These are phyloP conservation scores for Kappamyces sp. DNA, from an alignment of 192 early-diverging fungal species.

Conservation along the genomic window DNA sequence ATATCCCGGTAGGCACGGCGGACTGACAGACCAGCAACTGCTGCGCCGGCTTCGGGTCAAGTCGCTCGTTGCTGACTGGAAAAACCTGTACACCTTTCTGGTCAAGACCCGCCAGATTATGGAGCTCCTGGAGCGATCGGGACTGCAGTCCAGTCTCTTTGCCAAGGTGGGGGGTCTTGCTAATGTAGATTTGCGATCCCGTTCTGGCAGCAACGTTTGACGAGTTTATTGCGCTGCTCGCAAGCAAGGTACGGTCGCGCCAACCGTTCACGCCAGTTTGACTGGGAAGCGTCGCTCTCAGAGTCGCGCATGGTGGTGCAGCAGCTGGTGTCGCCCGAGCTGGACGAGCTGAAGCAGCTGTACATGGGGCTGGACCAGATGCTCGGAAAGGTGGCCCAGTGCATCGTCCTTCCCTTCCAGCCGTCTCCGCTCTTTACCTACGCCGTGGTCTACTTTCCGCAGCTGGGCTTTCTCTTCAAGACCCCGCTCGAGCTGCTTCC, in stretches of 20 bases:
- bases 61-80: background rate
- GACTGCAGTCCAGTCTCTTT: background rate
- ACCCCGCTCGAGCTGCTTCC: conserved; percentile 49
- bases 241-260: background rate
- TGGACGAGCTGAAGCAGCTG: conserved; percentile 61
- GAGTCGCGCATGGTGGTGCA: conserved; percentile 60
- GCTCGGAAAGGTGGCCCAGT: conserved; percentile 53
- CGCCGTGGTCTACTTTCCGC: conserved; percentile 76
- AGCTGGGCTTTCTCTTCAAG: conserved; percentile 70
- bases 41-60: background rate
- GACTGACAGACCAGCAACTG: conserved; percentile 2
- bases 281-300: conserved; percentile 61
- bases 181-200: conserved; percentile 2
- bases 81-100: background rate
- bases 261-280: conserved; percentile 41
- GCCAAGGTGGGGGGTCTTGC: background rate
- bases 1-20: conserved; percentile 27
- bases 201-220: background rate
- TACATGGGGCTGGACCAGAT: conserved; percentile 64
- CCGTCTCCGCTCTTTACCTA: conserved; percentile 24
- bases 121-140: background rate
- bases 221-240: background rate
- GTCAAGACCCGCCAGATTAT: conserved; percentile 9
- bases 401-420: conserved; percentile 48
- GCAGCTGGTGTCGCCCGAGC: conserved; percentile 42